Conservation (phyloP, 164 flowering plant species). For the Sedum album region DNA sequence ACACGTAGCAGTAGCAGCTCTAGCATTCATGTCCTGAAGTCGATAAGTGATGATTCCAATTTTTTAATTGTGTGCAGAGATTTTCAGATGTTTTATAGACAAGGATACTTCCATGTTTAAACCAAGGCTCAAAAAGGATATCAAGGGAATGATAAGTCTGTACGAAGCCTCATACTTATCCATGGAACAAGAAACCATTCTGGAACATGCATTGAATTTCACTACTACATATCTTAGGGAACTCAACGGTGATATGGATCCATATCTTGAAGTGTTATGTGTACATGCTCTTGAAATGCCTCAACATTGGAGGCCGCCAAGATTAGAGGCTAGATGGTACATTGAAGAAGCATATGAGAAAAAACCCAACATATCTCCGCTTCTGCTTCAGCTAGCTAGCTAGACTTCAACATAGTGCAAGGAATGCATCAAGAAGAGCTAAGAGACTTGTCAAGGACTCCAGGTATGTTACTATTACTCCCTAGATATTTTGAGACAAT, state of each 20-base stretch:
- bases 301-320: not conserved
- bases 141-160: conserved; percentile 3
- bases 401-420: conserved; percentile 23
- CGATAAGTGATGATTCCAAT: not conserved
- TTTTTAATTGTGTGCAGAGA: not conserved
- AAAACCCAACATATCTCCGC: not conserved
- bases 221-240: not conserved
- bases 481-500: no score
- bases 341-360: conserved; percentile 6
- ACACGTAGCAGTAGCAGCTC: no score
- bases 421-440: not conserved
- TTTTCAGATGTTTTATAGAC: not conserved
- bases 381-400: conserved; percentile 8
- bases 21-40: not conserved
- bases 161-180: conserved; percentile 8
- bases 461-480: not conserved
- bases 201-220: conserved; percentile 3
- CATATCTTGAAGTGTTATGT: not conserved
- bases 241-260: not conserved
- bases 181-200: not conserved
- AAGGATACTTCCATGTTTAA: not conserved
- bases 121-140: not conserved
- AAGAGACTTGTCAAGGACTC: conserved; percentile 3
- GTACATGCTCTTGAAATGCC: conserved; percentile 7
- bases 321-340: conserved; percentile 9